phyloP scores from a whole-genome alignment of 495 filamentous ascomycete genomes.

The Cryomyces minteri region DNA sequence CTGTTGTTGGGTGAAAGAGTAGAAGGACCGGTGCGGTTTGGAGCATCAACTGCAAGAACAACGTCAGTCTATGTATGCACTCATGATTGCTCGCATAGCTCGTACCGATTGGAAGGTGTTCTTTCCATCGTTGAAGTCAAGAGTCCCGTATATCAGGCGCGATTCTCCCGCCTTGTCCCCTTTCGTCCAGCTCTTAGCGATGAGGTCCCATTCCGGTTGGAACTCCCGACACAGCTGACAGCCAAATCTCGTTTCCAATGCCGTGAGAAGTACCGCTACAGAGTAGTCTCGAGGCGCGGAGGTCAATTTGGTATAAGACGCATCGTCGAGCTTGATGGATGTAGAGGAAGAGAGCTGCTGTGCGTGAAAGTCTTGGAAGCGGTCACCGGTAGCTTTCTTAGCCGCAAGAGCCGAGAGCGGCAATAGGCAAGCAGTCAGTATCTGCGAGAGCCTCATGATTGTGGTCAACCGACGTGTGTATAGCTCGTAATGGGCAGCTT shows the following conservation, averaged over 20 bases:
- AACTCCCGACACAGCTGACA: slow-evolving; percentile 81
- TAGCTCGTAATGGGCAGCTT: too few species aligned
- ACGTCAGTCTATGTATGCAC: slow-evolving; percentile 3
- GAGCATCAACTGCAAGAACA: slow-evolving; percentile 53
- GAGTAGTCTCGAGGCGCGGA: slow-evolving; percentile 66
- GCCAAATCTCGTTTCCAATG: slow-evolving; percentile 65
- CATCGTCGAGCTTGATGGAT: slow-evolving; percentile 60
- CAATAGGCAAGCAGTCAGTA: slow-evolving; percentile 34
- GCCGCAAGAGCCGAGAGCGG: slow-evolving; percentile 34
- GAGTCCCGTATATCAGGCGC: slow-evolving; percentile 59
- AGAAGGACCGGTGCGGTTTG: slow-evolving; percentile 88
- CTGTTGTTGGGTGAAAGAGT: slow-evolving; percentile 71
- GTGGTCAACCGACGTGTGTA: neutral
- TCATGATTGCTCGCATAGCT: neutral
- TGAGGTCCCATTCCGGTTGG: slow-evolving; percentile 83
- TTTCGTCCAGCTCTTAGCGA: slow-evolving; percentile 72
- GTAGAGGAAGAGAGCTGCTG: slow-evolving; percentile 41
- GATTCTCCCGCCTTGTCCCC: slow-evolving; percentile 57
- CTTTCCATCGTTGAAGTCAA: slow-evolving; percentile 80
- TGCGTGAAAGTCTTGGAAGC: slow-evolving; percentile 48
- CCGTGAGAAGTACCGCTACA: slow-evolving; percentile 69
- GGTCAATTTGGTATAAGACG: slow-evolving; percentile 56
- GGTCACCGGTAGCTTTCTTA: slow-evolving; percentile 32
- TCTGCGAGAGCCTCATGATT: slow-evolving; percentile 24
- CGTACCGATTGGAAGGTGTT: slow-evolving; percentile 75